Evolutionary conservation across 108 stramenopile species (phyloP).

Genomic region (Asterionellopsis glacialis): DNA sequence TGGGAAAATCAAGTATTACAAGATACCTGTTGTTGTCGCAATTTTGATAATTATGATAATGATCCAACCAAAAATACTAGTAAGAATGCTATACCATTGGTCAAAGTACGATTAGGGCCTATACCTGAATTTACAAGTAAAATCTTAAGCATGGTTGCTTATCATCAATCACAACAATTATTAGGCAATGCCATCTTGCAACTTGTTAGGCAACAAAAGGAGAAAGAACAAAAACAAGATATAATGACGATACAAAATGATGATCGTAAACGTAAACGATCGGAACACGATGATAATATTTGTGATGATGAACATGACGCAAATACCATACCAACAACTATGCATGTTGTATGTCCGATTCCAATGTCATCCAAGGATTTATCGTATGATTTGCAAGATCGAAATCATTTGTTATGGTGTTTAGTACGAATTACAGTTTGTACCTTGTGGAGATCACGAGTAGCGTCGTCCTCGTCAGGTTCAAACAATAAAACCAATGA

Average conservation of each 20-base stretch:
- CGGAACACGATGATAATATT: no score
- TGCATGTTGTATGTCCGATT: conserved; percentile 46
- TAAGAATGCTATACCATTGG: conserved; percentile 26
- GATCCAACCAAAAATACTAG: no score
- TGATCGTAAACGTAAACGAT: no score
- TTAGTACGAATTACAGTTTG: conserved; percentile 64
- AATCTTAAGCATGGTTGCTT: conserved; percentile 59
- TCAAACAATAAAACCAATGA: conserved; percentile 2
- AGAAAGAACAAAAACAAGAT: no score
- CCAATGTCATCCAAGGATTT: conserved; percentile 33
- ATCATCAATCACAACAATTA: conserved; percentile 37
- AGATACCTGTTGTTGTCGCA: conserved; percentile 25
- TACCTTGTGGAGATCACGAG: conserved; percentile 62
- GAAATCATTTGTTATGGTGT: conserved; percentile 56
- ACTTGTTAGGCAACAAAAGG: no score
- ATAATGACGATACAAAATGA: no score
- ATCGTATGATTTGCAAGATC: neutral
- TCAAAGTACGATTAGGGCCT: conserved; percentile 50
- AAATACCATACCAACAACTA: conserved; percentile 11
- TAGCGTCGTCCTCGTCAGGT: conserved; percentile 34
- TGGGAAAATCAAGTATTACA: conserved; percentile 43
- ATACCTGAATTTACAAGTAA: conserved; percentile 70
- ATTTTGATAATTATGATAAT: no score
- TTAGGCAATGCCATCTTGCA: conserved; percentile 4
- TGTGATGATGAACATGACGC: no score